These are phyloP conservation scores for Phytophthora litchii DNA, from an alignment of 352 stramenopile genomes.

Conservation along the genomic window DNA sequence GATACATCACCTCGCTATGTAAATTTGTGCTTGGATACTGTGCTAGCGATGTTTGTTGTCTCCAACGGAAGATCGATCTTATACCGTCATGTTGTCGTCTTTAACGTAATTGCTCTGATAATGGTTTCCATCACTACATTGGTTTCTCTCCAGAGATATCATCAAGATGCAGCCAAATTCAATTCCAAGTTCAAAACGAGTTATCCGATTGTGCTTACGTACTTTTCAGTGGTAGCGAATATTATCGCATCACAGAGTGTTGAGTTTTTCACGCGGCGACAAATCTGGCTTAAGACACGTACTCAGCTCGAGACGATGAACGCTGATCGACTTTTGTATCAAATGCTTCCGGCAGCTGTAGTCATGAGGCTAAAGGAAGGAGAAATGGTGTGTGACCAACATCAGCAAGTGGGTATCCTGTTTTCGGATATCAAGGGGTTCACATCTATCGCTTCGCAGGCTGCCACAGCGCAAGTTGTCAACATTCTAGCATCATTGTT, in stretches of 20 bases:
- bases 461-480: conserved; percentile 87
- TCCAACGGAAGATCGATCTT: conserved; percentile 84
- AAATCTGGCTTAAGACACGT: conserved; percentile 87
- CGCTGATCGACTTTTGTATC: conserved; percentile 81
- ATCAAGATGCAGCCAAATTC: conserved; percentile 55
- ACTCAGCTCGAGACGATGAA: conserved; percentile 88
- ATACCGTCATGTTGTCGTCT: conserved; percentile 65
- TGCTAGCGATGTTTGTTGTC: conserved; percentile 85
- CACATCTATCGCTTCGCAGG: conserved; percentile 87
- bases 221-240: conserved; percentile 80
- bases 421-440: conserved; percentile 94
- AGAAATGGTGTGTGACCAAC: conserved; percentile 84
- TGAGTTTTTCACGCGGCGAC: conserved; percentile 82
- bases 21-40: conserved; percentile 79
- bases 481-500: conserved; percentile 93
- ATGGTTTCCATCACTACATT: conserved; percentile 56
- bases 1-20: conserved; percentile 74
- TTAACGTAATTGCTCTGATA: conserved; percentile 64
- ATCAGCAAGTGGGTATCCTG: conserved; percentile 88
- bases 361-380: conserved; percentile 88
- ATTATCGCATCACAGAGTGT: conserved; percentile 81
- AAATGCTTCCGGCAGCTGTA: conserved; percentile 86
- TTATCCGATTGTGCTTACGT: conserved; percentile 83
- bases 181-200: conserved; percentile 83
- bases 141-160: conserved; percentile 50